Base-by-base conservation (phyloP, 768 basidiomycete species). In the Atractiella rhizophila region DNA sequence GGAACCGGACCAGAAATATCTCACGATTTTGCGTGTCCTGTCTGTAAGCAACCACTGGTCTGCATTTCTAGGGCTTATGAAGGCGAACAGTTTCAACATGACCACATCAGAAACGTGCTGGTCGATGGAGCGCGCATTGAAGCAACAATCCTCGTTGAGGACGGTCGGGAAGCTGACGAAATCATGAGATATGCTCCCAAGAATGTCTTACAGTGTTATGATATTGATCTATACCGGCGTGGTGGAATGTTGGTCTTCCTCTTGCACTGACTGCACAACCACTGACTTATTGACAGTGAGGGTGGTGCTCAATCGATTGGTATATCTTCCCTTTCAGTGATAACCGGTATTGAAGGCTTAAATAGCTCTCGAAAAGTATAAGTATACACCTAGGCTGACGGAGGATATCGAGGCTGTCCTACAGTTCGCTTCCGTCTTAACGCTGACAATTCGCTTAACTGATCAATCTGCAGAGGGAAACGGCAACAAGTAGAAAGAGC, bases 41-140 rank as follows among this genome's bases (percentile, higher is more conserved):
- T n/a, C n/a, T n/a, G n/a, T n/a, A n/a, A n/a, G n/a, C n/a, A n/a
- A n/a, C n/a, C n/a, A n/a, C n/a, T n/a, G n/a, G n/a, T n/a, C n/a
- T n/a, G n/a, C n/a, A n/a, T n/a, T n/a, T n/a, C n/a, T n/a, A 10
- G 20, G 37, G 10, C 39, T 13, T 28, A 20, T 28, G 16, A 27
- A 15, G 26, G 29, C 13, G 4, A 16, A 16, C 49, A 94, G 83
- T 65, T 88, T 46, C 64, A 68, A 12, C 64, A 88, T 48, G 66
- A 67, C 27, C 71, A 70, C 44, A 76, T 86, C 2, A 62, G 72
- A 23, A 78, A 83, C 37, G 65, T 85, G 26, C 56, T 98, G 33
- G 74, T 96, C 59, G 82, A 83, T 56, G 63, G 66, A 37, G 60
- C 62, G 18, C 60, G 56, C 33, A 78, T 91, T 37, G 91, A 98